Conservation (phyloP, 495 filamentous ascomycete species). For the Lichenothelia convexa region DNA sequence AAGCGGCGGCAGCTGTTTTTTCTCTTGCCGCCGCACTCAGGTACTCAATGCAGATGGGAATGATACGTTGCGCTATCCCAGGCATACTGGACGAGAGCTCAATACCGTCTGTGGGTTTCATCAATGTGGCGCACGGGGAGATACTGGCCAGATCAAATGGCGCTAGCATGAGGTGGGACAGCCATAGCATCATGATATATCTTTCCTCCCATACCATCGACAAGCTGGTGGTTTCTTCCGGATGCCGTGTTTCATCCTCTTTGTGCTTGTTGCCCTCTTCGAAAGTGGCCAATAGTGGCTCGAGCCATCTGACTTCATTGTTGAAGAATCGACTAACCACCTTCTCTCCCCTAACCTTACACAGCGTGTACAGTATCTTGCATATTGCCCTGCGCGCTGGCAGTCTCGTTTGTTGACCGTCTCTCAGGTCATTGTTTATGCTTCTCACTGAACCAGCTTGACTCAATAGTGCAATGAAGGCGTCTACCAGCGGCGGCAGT, state of each 20-base stretch:
- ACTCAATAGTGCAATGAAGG: conserved; percentile 49
- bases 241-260: too few species aligned
- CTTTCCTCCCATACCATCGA: conserved; percentile 78
- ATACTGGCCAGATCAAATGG: conserved; percentile 83
- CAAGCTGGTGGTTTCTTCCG: too few species aligned
- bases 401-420: too few species aligned
- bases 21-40: conserved; percentile 67
- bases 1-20: conserved; percentile 59
- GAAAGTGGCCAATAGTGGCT: conserved; percentile 54
- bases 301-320: conserved; percentile 70
- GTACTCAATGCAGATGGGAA: conserved; percentile 51
- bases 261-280: conserved; percentile 15
- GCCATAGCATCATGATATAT: conserved; percentile 78
- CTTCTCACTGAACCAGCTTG: conserved; percentile 23
- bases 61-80: conserved; percentile 45
- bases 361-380: conserved; percentile 69
- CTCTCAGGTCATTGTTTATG: too few species aligned
- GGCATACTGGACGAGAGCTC: conserved; percentile 38
- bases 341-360: conserved; percentile 87
- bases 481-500: conserved; percentile 50
- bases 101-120: conserved; percentile 5
- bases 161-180: conserved; percentile 79
- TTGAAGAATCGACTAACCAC: conserved; percentile 77
- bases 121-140: too few species aligned
- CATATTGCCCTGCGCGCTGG: too few species aligned